Conservation (phyloP, 2,329 filamentous ascomycete genomes). For the Orbilia brochopaga region DNA sequence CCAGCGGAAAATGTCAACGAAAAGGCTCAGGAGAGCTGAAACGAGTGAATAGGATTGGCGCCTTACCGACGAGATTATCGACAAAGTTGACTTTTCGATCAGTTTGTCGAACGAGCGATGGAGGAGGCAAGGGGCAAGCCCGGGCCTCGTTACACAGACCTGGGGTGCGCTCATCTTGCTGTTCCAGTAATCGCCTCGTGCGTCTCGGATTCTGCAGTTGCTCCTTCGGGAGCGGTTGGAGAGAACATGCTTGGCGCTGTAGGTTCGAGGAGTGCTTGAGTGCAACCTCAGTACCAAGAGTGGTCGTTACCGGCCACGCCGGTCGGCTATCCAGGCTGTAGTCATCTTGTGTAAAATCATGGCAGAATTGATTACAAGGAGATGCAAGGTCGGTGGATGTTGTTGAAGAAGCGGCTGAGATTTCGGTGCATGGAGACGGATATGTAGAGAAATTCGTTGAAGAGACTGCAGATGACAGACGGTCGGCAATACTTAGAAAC, state of each 20-base stretch:
- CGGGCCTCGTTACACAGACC: slow-evolving; percentile 65
- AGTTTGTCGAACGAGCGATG: slow-evolving; percentile 79
- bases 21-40: slow-evolving; percentile 24
- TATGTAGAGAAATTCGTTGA: slow-evolving; percentile 30
- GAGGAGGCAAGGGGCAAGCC: slow-evolving; percentile 65
- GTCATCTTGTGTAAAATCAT: slow-evolving; percentile 12
- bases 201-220: slow-evolving; percentile 67
- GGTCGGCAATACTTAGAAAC: slow-evolving; percentile 35
- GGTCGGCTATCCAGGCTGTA: slow-evolving; percentile 14
- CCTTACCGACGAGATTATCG: slow-evolving; percentile 95
- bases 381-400: slow-evolving; percentile 29
- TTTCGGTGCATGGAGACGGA: slow-evolving; percentile 22
- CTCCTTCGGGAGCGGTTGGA: slow-evolving; percentile 65
- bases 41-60: slow-evolving; percentile 16
- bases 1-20: slow-evolving; percentile 53
- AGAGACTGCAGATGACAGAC: slow-evolving; percentile 18
- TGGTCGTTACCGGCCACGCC: slow-evolving; percentile 1
- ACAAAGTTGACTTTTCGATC: slow-evolving; percentile 95
- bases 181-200: slow-evolving; percentile 52
- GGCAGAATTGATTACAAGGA: slow-evolving; percentile 22
- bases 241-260: slow-evolving; percentile 51
- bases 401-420: slow-evolving; percentile 30
- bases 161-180: slow-evolving; percentile 62
- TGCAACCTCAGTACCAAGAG: slow-evolving; percentile 21
- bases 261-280: slow-evolving; percentile 33